Conservation (phyloP, 805 yeast species). For the Saccharomycopsis sp. region DNA sequence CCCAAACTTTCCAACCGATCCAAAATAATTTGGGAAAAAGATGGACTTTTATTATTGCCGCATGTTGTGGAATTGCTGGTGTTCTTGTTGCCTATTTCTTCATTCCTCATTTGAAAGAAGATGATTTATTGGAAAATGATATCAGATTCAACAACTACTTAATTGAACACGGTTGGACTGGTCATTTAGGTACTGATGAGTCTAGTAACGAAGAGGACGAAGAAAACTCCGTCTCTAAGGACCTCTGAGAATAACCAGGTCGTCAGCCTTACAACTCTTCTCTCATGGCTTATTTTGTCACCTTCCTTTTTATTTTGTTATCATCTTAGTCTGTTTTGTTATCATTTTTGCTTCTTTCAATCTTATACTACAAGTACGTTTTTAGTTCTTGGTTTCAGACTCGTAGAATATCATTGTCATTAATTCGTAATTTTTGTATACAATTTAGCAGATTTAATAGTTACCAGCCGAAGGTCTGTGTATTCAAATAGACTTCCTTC, state of each 20-base stretch:
- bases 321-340: no score
- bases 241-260: not conserved
- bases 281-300: no score
- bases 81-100: slow-evolving; percentile 51
- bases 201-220: slow-evolving; percentile 4
- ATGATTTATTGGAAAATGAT: slow-evolving; percentile 63
- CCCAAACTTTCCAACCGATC: slow-evolving; percentile 65
- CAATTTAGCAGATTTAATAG: no score
- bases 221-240: not conserved
- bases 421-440: no score
- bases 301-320: no score
- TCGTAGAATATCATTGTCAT: no score
- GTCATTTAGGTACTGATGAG: slow-evolving; percentile 33
- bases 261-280: not conserved
- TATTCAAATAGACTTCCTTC: no score
- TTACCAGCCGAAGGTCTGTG: no score
- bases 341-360: no score
- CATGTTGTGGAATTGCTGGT: slow-evolving; percentile 63
- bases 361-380: no score
- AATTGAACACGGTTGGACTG: slow-evolving; percentile 52
- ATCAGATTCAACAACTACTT: slow-evolving; percentile 54
- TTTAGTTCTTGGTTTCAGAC: no score
- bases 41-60: slow-evolving; percentile 80
- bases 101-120: slow-evolving; percentile 63
- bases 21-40: slow-evolving; percentile 53